phyloP scores from a whole-genome alignment of 345 rosid genomes.

The Gossypium stocksii region DNA sequence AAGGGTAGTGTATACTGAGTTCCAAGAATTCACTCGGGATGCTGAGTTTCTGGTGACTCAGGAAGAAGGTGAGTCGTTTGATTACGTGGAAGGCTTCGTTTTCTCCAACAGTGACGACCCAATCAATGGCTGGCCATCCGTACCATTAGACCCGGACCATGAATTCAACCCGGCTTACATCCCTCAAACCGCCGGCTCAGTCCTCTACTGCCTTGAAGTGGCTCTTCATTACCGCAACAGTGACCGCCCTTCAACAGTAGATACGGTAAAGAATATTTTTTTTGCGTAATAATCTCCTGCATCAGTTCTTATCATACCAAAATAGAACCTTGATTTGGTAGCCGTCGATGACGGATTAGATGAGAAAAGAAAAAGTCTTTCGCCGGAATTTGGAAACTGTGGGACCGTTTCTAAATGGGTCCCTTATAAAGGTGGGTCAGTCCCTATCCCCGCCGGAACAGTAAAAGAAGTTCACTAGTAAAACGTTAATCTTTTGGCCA shows the following conservation, averaged over 20 bases:
- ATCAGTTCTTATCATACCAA: not conserved
- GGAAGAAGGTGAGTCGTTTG: slow-evolving; percentile 47
- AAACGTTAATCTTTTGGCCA: not conserved
- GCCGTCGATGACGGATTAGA: slow-evolving; percentile 1
- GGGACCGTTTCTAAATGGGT: slow-evolving; percentile 31
- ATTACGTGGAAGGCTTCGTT: slow-evolving; percentile 89
- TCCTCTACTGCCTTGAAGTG: slow-evolving; percentile 86
- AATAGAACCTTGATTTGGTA: not conserved
- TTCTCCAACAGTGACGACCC: slow-evolving; percentile 80
- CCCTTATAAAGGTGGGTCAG: slow-evolving; percentile 15
- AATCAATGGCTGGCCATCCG: slow-evolving; percentile 83
- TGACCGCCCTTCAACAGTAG: slow-evolving; percentile 42
- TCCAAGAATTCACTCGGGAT: slow-evolving; percentile 60
- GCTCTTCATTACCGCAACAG: slow-evolving; percentile 53
- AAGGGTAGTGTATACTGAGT: slow-evolving; percentile 74
- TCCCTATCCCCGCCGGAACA: slow-evolving; percentile 19
- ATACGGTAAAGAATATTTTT: slow-evolving; percentile 44
- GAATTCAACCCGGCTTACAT: slow-evolving; percentile 41
- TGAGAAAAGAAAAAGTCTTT: not conserved
- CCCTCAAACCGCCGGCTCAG: slow-evolving; percentile 50
- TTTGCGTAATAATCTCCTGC: slow-evolving; percentile 3
- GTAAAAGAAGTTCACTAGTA: slow-evolving; percentile 6
- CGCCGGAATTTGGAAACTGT: slow-evolving; percentile 12
- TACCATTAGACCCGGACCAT: slow-evolving; percentile 43
- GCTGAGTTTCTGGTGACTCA: slow-evolving; percentile 79